Percentiles rank a stretch among this genome's conserved stretches.
Evolutionary conservation across 108 stramenopile genomes (phyloP).

Genomic region (Cyclotella kingstonii): DNA sequence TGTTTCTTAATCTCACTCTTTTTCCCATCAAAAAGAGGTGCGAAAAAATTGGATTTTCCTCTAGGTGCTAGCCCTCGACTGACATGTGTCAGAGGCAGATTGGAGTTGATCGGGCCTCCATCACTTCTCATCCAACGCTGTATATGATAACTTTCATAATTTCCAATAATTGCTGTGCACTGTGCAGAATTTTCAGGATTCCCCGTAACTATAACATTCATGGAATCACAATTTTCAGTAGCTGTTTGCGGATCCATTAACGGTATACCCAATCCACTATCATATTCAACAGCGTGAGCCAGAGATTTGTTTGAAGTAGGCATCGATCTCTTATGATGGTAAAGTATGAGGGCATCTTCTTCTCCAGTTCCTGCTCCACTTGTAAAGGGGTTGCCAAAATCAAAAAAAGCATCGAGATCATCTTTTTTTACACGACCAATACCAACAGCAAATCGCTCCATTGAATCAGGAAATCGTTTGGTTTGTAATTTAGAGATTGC

Average conservation of each 20-base stretch:
- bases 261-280: constrained; percentile 34
- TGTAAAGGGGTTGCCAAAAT: constrained; percentile 41
- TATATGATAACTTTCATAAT: constrained; percentile 64
- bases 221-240: constrained; percentile 62
- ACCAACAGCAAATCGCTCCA: constrained; percentile 24
- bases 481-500: background rate
- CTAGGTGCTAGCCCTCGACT: constrained; percentile 45
- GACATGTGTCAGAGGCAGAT: constrained; percentile 45
- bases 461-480: constrained; percentile 26
- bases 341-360: constrained; percentile 46
- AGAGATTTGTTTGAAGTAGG: constrained; percentile 16
- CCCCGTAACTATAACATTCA: constrained; percentile 62
- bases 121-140: constrained; percentile 60
- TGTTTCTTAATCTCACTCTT: constrained; percentile 28
- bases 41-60: constrained; percentile 36
- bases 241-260: constrained; percentile 42
- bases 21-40: constrained; percentile 31
- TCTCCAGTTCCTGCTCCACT: constrained; percentile 16
- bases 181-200: constrained; percentile 37
- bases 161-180: constrained; percentile 57
- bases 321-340: constrained; percentile 23
- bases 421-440: constrained; percentile 41
- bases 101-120: constrained; percentile 17
- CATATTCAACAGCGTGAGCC: constrained; percentile 21
- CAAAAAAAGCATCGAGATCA: constrained; percentile 29